Evolutionary conservation across 2,329 filamentous ascomycete genomes (phyloP).

Genomic region (Penicillium sp.): DNA sequence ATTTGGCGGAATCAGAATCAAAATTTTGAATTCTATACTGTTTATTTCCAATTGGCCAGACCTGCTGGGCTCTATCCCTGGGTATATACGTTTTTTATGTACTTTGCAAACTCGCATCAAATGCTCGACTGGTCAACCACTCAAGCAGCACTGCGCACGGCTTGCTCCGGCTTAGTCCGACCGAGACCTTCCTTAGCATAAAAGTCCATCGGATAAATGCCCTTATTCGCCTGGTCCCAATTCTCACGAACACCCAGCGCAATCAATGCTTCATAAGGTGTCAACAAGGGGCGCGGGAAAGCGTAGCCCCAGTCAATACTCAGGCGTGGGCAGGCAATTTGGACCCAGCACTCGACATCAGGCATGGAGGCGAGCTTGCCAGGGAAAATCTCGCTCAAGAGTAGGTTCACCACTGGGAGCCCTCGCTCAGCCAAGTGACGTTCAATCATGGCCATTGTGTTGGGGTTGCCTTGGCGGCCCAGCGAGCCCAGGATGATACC

Average conservation of each 20-base stretch:
- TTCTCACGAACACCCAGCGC: conserved; percentile 79
- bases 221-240: conserved; percentile 65
- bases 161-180: conserved; percentile 63
- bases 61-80: conserved; percentile 5
- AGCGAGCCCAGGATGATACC: conserved; percentile 91
- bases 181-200: conserved; percentile 92
- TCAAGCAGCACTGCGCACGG: not conserved
- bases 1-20: not conserved
- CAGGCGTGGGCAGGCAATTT: conserved; percentile 92
- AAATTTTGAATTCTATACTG: not conserved
- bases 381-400: conserved; percentile 94
- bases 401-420: conserved; percentile 80
- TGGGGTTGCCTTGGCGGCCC: conserved; percentile 91
- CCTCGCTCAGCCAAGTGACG: conserved; percentile 70
- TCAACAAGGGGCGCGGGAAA: conserved; percentile 84
- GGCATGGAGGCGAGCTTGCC: conserved; percentile 91
- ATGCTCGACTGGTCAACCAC: not conserved
- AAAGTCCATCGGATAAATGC: conserved; percentile 96
- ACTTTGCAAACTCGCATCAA: not conserved
- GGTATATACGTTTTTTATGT: conserved; percentile 6
- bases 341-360: conserved; percentile 97
- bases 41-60: conserved; percentile 2
- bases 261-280: conserved; percentile 92
- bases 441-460: conserved; percentile 88
- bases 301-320: conserved; percentile 99